Evolutionary conservation across 768 basidiomycete genomes (phyloP).

Genomic region (Amanita fuliginea): DNA sequence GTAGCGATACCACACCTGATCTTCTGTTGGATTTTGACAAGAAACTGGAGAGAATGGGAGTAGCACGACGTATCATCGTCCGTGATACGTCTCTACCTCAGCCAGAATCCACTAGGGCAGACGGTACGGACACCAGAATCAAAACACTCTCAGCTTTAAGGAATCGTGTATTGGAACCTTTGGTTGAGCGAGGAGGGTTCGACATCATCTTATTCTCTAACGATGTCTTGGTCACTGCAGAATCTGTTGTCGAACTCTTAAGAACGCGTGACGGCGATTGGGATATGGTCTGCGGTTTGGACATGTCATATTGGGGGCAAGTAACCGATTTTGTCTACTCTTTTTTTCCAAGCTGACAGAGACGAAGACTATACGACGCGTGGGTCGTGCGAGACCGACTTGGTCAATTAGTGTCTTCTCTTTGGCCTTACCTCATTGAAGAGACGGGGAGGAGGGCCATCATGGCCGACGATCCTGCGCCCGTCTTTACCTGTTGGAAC

Average conservation of each 20-base stretch:
- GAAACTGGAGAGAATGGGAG: not conserved
- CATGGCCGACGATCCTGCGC: slow-evolving; percentile 25
- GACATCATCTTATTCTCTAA: slow-evolving; percentile 2
- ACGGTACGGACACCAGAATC: not conserved
- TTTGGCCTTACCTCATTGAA: slow-evolving; percentile 34
- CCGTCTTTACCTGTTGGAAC: slow-evolving; percentile 36
- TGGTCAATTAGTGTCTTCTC: slow-evolving; percentile 17
- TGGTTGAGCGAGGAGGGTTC: slow-evolving; percentile 1
- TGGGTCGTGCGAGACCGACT: slow-evolving; percentile 26
- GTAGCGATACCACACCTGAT: not conserved
- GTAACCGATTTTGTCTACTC: not conserved
- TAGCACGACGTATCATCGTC: not conserved
- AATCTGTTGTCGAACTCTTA: slow-evolving; percentile 1
- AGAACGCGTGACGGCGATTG: not conserved
- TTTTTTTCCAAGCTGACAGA: not conserved
- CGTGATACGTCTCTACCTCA: not conserved
- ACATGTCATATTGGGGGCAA: slow-evolving; percentile 2
- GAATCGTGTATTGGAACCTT: not conserved
- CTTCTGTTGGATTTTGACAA: slow-evolving; percentile 1
- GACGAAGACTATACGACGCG: slow-evolving; percentile 21
- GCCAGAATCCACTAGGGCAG: not conserved
- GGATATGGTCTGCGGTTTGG: slow-evolving; percentile 2
- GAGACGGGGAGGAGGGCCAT: slow-evolving; percentile 22
- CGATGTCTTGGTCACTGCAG: not conserved
- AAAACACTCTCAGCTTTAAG: not conserved